Percentiles rank a stretch among this genome's conserved stretches.
phyloP scores from a whole-genome alignment of 345 rosid genomes.

The Populus simonii region DNA sequence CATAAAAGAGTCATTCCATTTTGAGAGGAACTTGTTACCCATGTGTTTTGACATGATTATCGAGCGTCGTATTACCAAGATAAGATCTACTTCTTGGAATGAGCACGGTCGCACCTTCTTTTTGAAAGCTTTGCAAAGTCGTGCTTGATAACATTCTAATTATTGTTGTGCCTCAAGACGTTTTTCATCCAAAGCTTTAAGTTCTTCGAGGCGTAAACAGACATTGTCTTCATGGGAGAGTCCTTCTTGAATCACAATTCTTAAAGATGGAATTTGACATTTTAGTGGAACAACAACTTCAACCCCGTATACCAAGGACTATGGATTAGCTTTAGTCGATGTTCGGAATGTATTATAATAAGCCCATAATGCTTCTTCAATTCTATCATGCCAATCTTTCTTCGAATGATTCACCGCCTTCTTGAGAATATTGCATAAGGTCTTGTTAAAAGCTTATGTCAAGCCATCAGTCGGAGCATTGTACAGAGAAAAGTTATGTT shows the following conservation, averaged over 20 bases:
- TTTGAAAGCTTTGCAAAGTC: neutral
- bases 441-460: neutral
- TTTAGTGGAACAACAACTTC: neutral
- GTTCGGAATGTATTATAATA: neutral
- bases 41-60: neutral
- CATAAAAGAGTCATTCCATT: too few species aligned
- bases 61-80: neutral
- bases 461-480: neutral
- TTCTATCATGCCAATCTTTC: neutral
- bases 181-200: neutral
- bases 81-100: neutral
- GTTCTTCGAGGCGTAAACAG: neutral
- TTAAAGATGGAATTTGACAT: neutral
- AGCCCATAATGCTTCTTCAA: neutral
- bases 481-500: neutral
- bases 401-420: neutral
- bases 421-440: too few species aligned
- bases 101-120: neutral
- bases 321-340: neutral
- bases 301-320: neutral
- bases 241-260: neutral
- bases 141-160: neutral
- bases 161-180: neutral
- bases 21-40: neutral
- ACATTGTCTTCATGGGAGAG: neutral